Evolutionary conservation across 2,329 filamentous ascomycete species (phyloP).

Genomic region (Allantophomopsis lycopodina): DNA sequence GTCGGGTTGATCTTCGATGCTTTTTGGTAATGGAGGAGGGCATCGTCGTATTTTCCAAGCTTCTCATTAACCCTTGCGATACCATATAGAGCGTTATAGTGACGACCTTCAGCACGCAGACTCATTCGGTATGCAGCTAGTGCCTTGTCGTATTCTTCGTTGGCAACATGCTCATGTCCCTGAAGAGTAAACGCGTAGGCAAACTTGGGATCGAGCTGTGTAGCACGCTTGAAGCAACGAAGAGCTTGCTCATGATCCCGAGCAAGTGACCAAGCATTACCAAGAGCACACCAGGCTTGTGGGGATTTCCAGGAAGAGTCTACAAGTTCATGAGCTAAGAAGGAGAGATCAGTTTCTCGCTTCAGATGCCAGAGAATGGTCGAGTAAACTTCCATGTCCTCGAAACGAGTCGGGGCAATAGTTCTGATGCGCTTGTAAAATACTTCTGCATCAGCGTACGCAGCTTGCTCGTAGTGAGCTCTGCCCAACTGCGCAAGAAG

Average conservation of each 20-base stretch:
- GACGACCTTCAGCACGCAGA: constrained; percentile 72
- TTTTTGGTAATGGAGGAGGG: constrained; percentile 80
- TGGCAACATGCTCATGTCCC: constrained; percentile 88
- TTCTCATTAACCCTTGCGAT: constrained; percentile 75
- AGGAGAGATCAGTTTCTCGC: constrained; percentile 80
- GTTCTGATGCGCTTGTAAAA: constrained; percentile 70
- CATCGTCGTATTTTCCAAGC: constrained; percentile 80
- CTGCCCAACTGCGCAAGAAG: constrained; percentile 83
- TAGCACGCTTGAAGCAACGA: constrained; percentile 87
- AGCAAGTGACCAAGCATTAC: constrained; percentile 87
- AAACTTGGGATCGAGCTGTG: constrained; percentile 78
- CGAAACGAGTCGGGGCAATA: constrained; percentile 67
- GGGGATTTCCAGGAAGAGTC: constrained; percentile 81
- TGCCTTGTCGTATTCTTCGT: constrained; percentile 95
- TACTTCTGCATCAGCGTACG: constrained; percentile 76
- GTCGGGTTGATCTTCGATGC: constrained; percentile 85
- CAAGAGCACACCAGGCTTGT: constrained; percentile 89
- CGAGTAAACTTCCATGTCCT: constrained; percentile 97
- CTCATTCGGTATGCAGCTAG: constrained; percentile 76
- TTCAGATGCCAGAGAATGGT: constrained; percentile 98
- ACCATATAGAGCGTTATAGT: constrained; percentile 99
- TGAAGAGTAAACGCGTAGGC: constrained; percentile 94
- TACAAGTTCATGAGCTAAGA: constrained; percentile 79
- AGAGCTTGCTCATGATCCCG: constrained; percentile 91
- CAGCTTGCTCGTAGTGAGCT: constrained; percentile 80